Percentiles rank a stretch among this genome's conserved stretches.
Evolutionary conservation across 2,329 filamentous ascomycete species (phyloP).

Genomic region (Neoarthrinium moseri): DNA sequence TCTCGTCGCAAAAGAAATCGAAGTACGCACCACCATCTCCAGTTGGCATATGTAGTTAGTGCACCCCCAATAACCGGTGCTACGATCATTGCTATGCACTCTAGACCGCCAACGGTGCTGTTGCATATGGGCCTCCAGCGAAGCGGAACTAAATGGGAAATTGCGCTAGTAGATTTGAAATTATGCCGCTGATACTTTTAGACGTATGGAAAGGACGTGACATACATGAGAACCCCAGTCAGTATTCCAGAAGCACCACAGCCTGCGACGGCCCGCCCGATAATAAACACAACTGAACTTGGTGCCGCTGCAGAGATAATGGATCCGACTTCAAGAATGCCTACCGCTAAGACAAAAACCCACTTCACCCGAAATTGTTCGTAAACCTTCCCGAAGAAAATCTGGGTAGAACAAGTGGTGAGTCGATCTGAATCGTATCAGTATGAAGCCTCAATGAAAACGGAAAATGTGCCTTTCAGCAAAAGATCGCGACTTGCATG

Average conservation of each 20-base stretch:
- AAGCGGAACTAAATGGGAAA: not conserved
- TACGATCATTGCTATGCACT: not conserved
- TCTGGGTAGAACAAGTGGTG: not conserved
- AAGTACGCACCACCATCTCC: constrained; percentile 1
- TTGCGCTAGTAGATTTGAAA: not conserved
- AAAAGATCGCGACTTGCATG: constrained; percentile 8
- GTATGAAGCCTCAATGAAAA: not conserved
- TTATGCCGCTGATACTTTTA: not conserved
- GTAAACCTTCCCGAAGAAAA: constrained; percentile 12
- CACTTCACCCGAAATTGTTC: constrained; percentile 13
- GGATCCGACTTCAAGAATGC: constrained; percentile 16
- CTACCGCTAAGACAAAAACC: constrained; percentile 11
- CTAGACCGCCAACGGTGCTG: not conserved
- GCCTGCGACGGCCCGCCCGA: constrained; percentile 21
- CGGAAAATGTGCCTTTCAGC: not conserved
- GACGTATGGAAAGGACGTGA: not conserved
- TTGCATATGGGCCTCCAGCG: not conserved
- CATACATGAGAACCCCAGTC: constrained; percentile 11
- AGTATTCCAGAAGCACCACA: constrained; percentile 17
- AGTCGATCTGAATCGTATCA: not conserved
- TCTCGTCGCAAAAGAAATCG: not conserved
- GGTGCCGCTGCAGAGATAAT: constrained; percentile 12
- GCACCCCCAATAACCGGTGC: not conserved
- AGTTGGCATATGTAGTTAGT: not conserved
- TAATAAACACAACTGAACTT: constrained; percentile 14